Conservation (phyloP, 495 filamentous ascomycete genomes). For the Tirmania nivea region DNA sequence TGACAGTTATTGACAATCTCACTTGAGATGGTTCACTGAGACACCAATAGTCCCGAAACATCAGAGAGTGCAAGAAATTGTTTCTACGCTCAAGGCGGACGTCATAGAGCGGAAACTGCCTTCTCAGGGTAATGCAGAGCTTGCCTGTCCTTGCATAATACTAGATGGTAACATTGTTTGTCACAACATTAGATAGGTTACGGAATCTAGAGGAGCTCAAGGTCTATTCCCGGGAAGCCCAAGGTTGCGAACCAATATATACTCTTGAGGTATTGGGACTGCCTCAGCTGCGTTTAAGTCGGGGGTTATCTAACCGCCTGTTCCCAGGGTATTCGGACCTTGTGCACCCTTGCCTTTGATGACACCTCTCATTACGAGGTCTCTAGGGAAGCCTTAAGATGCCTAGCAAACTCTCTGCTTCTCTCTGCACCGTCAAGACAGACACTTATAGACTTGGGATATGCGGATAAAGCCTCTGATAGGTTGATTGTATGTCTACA, state of each 20-base stretch:
- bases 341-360: too few relatives aligned
- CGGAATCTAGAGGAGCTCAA: conserved; percentile 53
- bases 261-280: conserved; percentile 8
- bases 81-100: too few relatives aligned
- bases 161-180: too few relatives aligned
- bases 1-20: too few relatives aligned
- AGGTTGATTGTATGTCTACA: conserved; percentile 35
- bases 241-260: conserved; percentile 48
- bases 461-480: conserved; percentile 44
- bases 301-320: too few relatives aligned
- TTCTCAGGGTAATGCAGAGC: background rate
- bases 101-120: background rate
- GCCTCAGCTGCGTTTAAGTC: too few relatives aligned
- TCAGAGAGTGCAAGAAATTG: too few relatives aligned
- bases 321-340: too few relatives aligned
- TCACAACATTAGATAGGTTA: conserved; percentile 4
- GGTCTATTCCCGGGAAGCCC: conserved; percentile 48
- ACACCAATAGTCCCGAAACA: too few relatives aligned
- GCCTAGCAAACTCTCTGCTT: conserved; percentile 70
- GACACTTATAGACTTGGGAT: conserved; percentile 60
- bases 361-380: conserved; percentile 20
- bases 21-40: too few relatives aligned
- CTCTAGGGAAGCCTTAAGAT: conserved; percentile 58
- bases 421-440: conserved; percentile 50
- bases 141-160: too few relatives aligned